Conservation (phyloP, 305 asterid species). For the Fraxinus paxiana region DNA sequence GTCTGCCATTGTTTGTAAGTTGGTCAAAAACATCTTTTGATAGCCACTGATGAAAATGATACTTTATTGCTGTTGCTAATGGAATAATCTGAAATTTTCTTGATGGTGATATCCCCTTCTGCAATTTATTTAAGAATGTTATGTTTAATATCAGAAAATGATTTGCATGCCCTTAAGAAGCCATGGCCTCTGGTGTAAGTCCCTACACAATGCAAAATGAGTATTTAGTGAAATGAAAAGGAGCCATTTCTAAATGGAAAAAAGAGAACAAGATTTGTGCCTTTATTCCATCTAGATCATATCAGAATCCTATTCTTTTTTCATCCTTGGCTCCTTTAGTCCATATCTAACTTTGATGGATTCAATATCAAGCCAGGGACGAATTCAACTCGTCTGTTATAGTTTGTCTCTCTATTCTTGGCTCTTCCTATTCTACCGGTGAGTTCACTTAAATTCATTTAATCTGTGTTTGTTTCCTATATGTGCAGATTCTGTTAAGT, state of each 20-base stretch:
- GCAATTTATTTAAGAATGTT: neutral
- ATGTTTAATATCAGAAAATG: neutral
- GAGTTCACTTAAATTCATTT: neutral
- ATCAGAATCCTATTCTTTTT: constrained; percentile 28
- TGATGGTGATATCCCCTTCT: neutral
- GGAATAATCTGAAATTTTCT: neutral
- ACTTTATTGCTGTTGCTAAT: neutral
- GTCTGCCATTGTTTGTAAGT: neutral
- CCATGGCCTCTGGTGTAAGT: neutral
- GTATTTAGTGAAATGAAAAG: neutral
- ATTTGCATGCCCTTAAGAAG: neutral
- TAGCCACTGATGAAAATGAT: neutral
- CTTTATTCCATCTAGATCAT: constrained; percentile 23
- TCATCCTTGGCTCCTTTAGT: neutral
- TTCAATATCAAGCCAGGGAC: neutral
- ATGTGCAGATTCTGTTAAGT: neutral
- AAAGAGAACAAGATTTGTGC: neutral
- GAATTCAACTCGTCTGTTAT: neutral
- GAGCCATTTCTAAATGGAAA: neutral
- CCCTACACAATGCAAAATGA: neutral
- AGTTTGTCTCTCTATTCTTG: neutral
- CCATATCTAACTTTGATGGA: neutral
- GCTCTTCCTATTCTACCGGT: neutral
- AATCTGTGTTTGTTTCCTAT: neutral
- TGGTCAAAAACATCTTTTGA: neutral